Percentiles rank a stretch among this genome's conserved stretches.
Conservation (phyloP, 225 moss, liverwort and hornwort species). For the Antitrichia curtipendula region DNA sequence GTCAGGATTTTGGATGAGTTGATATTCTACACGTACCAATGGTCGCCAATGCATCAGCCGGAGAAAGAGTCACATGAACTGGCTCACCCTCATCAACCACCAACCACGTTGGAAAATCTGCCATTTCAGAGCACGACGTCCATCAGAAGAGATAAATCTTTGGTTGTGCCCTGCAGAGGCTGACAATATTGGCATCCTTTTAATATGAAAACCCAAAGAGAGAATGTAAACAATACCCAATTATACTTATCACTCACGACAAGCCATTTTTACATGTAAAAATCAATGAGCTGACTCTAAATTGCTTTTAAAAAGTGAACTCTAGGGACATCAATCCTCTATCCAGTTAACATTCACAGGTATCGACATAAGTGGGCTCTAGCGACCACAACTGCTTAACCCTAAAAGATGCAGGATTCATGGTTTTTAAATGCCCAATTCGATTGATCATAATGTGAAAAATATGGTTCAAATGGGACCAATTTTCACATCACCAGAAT, state of each 20-base stretch:
- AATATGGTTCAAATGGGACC: not conserved
- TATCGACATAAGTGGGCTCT: not conserved
- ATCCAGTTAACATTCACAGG: not conserved
- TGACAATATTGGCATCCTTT: not conserved
- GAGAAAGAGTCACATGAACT: conserved; percentile 57
- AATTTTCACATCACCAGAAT: not conserved
- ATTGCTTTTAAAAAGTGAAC: not conserved
- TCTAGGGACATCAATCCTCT: no score
- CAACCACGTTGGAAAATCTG: conserved; percentile 84
- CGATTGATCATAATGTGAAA: not conserved
- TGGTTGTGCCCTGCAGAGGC: not conserved
- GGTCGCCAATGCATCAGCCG: conserved; percentile 61
- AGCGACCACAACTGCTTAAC: not conserved
- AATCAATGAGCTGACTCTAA: not conserved
- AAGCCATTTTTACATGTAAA: not conserved
- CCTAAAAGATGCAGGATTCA: not conserved
- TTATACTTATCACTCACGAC: not conserved
- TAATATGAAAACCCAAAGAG: not conserved
- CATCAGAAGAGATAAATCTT: conserved; percentile 12
- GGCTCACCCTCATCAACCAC: conserved; percentile 54
- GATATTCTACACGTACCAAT: conserved; percentile 15
- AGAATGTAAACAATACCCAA: not conserved
- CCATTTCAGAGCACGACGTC: conserved; percentile 9
- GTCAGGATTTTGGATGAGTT: not conserved
- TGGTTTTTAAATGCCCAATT: not conserved